Evolutionary conservation across 2,329 filamentous ascomycete species (phyloP).

Genomic region (Aureobasidium leucospermi): DNA sequence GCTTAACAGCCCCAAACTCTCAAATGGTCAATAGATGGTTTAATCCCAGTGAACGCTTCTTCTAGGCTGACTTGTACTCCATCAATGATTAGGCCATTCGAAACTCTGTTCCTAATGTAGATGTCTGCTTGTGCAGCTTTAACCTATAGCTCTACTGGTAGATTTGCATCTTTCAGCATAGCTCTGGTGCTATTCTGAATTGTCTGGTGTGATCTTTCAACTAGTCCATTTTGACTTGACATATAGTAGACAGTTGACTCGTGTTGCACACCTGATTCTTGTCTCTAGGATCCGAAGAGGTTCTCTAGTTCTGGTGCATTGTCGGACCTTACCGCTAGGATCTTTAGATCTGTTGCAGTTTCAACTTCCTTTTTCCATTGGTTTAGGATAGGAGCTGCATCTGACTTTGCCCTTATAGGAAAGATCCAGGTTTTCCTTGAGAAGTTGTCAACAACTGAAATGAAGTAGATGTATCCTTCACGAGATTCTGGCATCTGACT

Average conservation of each 20-base stretch:
- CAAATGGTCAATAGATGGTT: background rate
- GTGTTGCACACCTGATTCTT: background rate
- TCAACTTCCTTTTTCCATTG: background rate
- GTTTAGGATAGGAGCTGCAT: background rate
- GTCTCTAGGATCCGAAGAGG: background rate
- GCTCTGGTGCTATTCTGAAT: background rate
- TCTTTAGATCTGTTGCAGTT: background rate
- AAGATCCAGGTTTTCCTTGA: background rate
- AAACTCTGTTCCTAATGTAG: background rate
- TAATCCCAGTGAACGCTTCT: background rate
- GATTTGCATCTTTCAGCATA: background rate
- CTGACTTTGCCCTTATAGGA: background rate
- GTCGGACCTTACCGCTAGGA: background rate
- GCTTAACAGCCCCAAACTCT: background rate
- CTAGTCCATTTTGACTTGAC: background rate
- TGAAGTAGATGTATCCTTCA: background rate
- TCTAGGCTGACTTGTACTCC: background rate
- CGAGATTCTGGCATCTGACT: background rate
- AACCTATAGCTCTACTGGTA: background rate
- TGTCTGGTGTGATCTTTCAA: background rate
- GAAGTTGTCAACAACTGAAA: background rate
- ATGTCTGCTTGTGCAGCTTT: background rate
- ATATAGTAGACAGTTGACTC: background rate
- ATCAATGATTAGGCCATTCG: background rate
- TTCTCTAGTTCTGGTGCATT: background rate